Percentiles rank a stretch among this genome's conserved stretches.
Evolutionary conservation across 208 protist species (phyloP).

Genomic region (Trypanosoma brucei): DNA sequence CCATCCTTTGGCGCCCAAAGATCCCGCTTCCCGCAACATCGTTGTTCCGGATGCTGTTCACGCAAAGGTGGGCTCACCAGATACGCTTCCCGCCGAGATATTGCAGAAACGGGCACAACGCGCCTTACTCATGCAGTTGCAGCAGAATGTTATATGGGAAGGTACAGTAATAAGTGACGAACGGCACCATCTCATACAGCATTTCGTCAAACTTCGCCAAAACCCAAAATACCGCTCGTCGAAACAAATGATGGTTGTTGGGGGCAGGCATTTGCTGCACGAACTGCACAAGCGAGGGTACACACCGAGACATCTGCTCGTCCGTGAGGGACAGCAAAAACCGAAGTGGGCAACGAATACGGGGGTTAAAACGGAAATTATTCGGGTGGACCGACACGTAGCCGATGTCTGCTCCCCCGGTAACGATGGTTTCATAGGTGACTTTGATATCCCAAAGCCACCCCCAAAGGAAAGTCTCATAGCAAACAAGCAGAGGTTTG

Average conservation of each 20-base stretch:
- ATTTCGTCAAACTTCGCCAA: constrained; percentile 63
- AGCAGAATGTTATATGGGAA: constrained; percentile 85
- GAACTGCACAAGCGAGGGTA: constrained; percentile 70
- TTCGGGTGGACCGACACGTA: constrained; percentile 50
- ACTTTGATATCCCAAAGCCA: constrained; percentile 78
- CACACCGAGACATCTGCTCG: constrained; percentile 61
- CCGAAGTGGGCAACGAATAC: constrained; percentile 46
- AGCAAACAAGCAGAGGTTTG: constrained; percentile 76
- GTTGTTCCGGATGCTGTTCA: constrained; percentile 49
- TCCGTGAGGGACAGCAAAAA: constrained; percentile 50
- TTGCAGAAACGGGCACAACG: constrained; percentile 66
- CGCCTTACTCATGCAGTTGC: constrained; percentile 62
- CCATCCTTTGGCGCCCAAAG: constrained; percentile 66
- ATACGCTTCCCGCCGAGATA: constrained; percentile 41
- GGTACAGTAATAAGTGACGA: constrained; percentile 72
- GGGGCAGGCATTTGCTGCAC: constrained; percentile 74
- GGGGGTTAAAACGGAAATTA: constrained; percentile 43
- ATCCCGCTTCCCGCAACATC: constrained; percentile 75
- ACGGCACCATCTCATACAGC: constrained; percentile 68
- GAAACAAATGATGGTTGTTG: constrained; percentile 65
- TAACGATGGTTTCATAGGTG: constrained; percentile 85
- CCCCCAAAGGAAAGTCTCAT: constrained; percentile 84
- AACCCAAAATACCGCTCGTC: constrained; percentile 81
- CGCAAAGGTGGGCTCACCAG: constrained; percentile 18
- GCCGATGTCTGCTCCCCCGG: constrained; percentile 52